Conservation (phyloP, 768 basidiomycete species). For the Pisolithus marmoratus region DNA sequence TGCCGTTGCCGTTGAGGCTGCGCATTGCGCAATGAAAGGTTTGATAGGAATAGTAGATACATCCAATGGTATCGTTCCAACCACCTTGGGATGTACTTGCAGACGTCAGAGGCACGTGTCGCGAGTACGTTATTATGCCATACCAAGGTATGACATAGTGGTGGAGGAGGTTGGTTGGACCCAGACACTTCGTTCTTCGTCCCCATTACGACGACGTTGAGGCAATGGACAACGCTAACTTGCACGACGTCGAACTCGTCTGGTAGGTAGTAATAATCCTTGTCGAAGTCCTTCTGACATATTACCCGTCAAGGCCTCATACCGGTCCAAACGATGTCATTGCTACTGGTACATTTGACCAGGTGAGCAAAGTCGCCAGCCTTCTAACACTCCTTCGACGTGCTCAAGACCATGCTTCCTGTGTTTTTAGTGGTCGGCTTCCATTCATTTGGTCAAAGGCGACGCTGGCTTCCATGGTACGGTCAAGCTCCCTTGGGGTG, state of each 20-base stretch:
- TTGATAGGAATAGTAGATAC: no score
- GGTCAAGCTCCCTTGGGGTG: conserved; percentile 53
- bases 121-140: conserved; percentile 11
- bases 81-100: no score
- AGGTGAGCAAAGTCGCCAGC: conserved; percentile 39
- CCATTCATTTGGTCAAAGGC: conserved; percentile 48
- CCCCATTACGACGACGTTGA: conserved; percentile 16
- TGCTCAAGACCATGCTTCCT: conserved; percentile 1
- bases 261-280: conserved; percentile 37
- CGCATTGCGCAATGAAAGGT: no score
- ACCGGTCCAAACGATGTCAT: conserved; percentile 51
- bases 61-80: not conserved
- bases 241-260: conserved; percentile 47
- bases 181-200: conserved; percentile 11
- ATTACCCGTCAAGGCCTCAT: conserved; percentile 46
- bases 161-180: not conserved
- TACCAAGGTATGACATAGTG: conserved; percentile 13
- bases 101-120: not conserved
- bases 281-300: not conserved
- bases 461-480: conserved; percentile 51
- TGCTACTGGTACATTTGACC: conserved; percentile 74
- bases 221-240: conserved; percentile 30
- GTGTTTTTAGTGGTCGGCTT: conserved; percentile 50
- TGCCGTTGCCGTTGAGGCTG: no score
- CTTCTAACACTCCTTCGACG: conserved; percentile 7